Evolutionary conservation across 768 basidiomycete species (phyloP).

Genomic region (Aureoboletus auriporus): DNA sequence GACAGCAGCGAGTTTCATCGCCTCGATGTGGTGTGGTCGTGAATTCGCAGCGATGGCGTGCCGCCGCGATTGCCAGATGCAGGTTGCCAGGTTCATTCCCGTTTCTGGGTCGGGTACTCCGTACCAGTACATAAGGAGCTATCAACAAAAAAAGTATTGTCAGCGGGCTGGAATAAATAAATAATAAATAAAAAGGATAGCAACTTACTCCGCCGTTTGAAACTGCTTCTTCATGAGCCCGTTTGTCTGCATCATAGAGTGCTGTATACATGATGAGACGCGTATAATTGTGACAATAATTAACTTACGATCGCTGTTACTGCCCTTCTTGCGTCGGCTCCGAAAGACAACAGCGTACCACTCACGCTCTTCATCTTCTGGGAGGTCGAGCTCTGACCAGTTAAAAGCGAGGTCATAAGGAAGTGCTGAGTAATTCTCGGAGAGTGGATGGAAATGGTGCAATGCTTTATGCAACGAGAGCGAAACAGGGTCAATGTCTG

Average conservation of each 20-base stretch:
- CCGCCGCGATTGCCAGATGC: conserved; percentile 89
- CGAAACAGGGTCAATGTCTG: conserved; percentile 81
- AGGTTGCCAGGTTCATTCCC: conserved; percentile 89
- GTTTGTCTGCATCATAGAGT: conserved; percentile 81
- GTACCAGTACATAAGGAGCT: conserved; percentile 94
- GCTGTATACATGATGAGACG: conserved; percentile 36
- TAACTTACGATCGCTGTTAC: conserved; percentile 59
- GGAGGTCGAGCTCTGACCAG: conserved; percentile 70
- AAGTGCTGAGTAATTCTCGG: conserved; percentile 53
- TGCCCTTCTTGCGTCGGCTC: conserved; percentile 67
- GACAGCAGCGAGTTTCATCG: conserved; percentile 73
- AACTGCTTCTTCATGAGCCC: conserved; percentile 92
- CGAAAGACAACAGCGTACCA: conserved; percentile 95
- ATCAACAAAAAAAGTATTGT: background rate
- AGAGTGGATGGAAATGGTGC: conserved; percentile 66
- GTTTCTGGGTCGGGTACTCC: conserved; percentile 73
- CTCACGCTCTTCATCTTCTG: conserved; percentile 68
- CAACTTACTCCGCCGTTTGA: conserved; percentile 73
- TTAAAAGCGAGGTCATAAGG: conserved; percentile 84
- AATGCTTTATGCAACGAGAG: conserved; percentile 83
- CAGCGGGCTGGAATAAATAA: background rate
- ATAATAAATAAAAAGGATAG: background rate
- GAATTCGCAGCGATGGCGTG: conserved; percentile 80
- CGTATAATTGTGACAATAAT: background rate
- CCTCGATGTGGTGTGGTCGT: conserved; percentile 74